Evolutionary conservation across 768 basidiomycete species (phyloP).

Genomic region (Obba rivulosa): DNA sequence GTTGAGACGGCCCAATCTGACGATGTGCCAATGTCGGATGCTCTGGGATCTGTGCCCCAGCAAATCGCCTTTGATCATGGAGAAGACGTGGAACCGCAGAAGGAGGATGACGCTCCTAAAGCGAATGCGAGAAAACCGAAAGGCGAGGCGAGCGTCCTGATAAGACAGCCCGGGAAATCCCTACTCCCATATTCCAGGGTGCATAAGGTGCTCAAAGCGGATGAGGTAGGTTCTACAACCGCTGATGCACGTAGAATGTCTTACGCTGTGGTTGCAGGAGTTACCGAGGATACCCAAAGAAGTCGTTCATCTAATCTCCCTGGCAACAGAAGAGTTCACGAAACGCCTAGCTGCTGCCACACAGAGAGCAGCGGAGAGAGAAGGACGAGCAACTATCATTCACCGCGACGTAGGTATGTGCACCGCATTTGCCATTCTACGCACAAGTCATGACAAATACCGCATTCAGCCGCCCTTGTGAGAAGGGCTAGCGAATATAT

Average conservation of each 20-base stretch:
- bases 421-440: neutral
- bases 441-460: neutral
- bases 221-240: conserved; percentile 47
- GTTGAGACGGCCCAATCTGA: too few relatives aligned
- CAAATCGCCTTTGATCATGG: too few relatives aligned
- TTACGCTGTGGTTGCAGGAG: conserved; percentile 40
- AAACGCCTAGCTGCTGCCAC: conserved; percentile 66
- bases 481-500: conserved; percentile 69
- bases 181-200: conserved; percentile 72
- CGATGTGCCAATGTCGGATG: too few relatives aligned
- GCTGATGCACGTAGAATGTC: neutral
- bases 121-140: neutral
- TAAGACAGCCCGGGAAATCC: conserved; percentile 57
- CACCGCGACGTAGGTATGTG: conserved; percentile 72
- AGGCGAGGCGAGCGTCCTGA: neutral
- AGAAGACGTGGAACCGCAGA: too few relatives aligned
- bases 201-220: conserved; percentile 81
- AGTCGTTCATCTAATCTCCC: conserved; percentile 70
- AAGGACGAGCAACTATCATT: conserved; percentile 71
- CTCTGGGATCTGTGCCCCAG: too few relatives aligned
- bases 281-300: conserved; percentile 73
- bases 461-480: conserved; percentile 47
- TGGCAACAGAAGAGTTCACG: conserved; percentile 88
- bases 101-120: too few relatives aligned
- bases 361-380: conserved; percentile 63